These are phyloP conservation scores for Rugonectria rugulosa DNA, from an alignment of 2,329 filamentous ascomycete genomes.

Conservation along the genomic window DNA sequence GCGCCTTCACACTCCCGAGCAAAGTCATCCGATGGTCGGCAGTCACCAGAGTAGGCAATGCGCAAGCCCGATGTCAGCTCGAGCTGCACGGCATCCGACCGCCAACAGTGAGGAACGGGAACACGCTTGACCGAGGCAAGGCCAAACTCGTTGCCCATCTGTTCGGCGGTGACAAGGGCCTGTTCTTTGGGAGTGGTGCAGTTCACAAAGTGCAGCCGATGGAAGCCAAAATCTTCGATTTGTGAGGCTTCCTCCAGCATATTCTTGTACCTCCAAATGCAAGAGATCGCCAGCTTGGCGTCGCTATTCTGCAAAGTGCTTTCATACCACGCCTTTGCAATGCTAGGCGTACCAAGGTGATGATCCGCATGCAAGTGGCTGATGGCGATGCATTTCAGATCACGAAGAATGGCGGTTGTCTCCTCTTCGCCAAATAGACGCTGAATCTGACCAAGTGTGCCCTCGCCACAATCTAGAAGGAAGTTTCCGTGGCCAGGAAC, in stretches of 20 bases:
- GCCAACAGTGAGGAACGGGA: slow-evolving; percentile 79
- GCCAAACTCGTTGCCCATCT: slow-evolving; percentile 59
- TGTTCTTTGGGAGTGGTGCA: slow-evolving; percentile 31
- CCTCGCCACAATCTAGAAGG: slow-evolving; percentile 90
- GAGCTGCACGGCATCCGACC: slow-evolving; percentile 77
- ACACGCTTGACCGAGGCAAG: slow-evolving; percentile 73
- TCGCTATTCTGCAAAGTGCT: slow-evolving; percentile 49
- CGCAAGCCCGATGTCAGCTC: slow-evolving; percentile 84
- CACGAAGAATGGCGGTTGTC: slow-evolving; percentile 73
- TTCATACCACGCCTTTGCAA: slow-evolving; percentile 85
- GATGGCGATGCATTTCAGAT: slow-evolving; percentile 87
- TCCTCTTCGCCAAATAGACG: slow-evolving; percentile 74
- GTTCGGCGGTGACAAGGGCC: slow-evolving; percentile 44
- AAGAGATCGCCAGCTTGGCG: slow-evolving; percentile 69
- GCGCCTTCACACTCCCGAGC: slow-evolving; percentile 73
- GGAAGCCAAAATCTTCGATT: slow-evolving; percentile 79
- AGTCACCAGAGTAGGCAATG: slow-evolving; percentile 93
- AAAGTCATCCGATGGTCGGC: slow-evolving; percentile 78
- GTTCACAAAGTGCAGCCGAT: slow-evolving; percentile 51
- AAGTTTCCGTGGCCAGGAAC: slow-evolving; percentile 89
- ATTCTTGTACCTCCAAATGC: slow-evolving; percentile 73
- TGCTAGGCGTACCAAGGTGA: slow-evolving; percentile 81
- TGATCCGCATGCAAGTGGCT: slow-evolving; percentile 97
- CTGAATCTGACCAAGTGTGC: slow-evolving; percentile 85
- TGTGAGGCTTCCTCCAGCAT: slow-evolving; percentile 83